phyloP scores from a whole-genome alignment of 257 asterid species.

The Orobanche coerulescens region DNA sequence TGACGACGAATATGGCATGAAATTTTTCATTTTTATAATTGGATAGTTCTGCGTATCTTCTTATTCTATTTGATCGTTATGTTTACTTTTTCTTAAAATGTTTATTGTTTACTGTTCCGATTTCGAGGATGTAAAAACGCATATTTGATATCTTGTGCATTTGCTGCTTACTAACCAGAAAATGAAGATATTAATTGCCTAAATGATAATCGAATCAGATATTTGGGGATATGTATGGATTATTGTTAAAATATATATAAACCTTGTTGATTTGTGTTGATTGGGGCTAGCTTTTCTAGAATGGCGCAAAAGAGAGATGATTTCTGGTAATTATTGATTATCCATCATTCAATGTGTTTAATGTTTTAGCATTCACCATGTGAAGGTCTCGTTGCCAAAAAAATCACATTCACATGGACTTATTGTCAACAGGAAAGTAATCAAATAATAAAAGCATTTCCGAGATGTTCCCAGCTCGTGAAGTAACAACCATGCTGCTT shows the following conservation, averaged over 20 bases:
- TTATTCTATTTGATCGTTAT: background rate
- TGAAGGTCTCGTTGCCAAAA: slow-evolving; percentile 17
- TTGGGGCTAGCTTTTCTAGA: background rate
- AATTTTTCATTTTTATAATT: background rate
- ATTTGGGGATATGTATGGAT: slow-evolving; percentile 4
- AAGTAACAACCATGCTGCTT: slow-evolving; percentile 6
- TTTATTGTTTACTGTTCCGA: background rate
- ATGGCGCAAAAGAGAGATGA: background rate
- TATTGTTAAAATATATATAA: background rate
- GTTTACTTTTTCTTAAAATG: background rate
- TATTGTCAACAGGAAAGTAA: slow-evolving; percentile 6
- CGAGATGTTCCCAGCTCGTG: slow-evolving; percentile 4
- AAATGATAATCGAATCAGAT: slow-evolving; percentile 8
- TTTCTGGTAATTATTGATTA: slow-evolving; percentile 10
- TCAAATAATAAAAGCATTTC: no score
- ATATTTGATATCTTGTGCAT: background rate
- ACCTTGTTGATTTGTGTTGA: background rate
- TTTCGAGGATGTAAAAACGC: background rate
- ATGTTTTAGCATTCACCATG: slow-evolving; percentile 17
- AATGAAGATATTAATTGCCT: background rate
- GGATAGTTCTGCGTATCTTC: background rate
- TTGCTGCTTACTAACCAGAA: background rate
- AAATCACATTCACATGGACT: slow-evolving; percentile 18
- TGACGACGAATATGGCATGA: background rate
- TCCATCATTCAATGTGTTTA: slow-evolving; percentile 15